These are phyloP conservation scores for Ascosphaera apis DNA, from an alignment of 2,329 filamentous ascomycete species.

Conservation along the genomic window DNA sequence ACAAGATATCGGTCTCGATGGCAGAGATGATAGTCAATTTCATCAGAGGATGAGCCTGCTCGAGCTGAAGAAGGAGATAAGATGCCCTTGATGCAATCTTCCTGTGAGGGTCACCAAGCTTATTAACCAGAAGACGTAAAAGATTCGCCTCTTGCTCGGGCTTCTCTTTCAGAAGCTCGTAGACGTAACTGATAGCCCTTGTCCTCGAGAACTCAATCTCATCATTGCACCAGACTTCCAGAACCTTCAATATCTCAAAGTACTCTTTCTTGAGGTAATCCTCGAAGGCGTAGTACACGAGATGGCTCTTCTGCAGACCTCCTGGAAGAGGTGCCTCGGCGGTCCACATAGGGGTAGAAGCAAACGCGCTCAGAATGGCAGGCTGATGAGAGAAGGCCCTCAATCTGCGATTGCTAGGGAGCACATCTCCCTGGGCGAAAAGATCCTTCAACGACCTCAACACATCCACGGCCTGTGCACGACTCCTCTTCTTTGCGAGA, in stretches of 20 bases:
- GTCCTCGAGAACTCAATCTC: constrained; percentile 86
- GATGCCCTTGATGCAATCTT: constrained; percentile 90
- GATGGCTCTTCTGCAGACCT: constrained; percentile 48
- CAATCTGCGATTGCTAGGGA: constrained; percentile 64
- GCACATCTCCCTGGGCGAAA: constrained; percentile 63
- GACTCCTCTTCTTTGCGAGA: constrained; percentile 78
- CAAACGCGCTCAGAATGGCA: constrained; percentile 46
- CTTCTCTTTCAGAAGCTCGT: constrained; percentile 77
- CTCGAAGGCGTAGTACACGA: constrained; percentile 79
- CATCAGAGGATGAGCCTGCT: constrained; percentile 80
- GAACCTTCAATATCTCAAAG: constrained; percentile 75
- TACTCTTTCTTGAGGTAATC: constrained; percentile 89
- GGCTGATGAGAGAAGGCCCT: constrained; percentile 61
- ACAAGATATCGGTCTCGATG: constrained; percentile 70
- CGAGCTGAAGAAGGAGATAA: constrained; percentile 75
- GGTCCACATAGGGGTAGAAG: constrained; percentile 43
- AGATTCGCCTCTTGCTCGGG: constrained; percentile 94
- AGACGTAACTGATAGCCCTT: constrained; percentile 74
- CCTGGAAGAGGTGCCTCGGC: constrained; percentile 48
- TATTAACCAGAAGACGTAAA: constrained; percentile 77
- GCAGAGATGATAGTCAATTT: constrained; percentile 65
- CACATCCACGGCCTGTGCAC: constrained; percentile 81
- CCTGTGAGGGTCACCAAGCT: constrained; percentile 81
- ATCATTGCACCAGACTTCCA: constrained; percentile 84
- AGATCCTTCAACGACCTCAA: constrained; percentile 84